A percentile compares a stretch with the other conserved stretches of the same genome.
Conservation (phyloP, 352 stramenopile species). For the Phytophthora uliginosa region DNA sequence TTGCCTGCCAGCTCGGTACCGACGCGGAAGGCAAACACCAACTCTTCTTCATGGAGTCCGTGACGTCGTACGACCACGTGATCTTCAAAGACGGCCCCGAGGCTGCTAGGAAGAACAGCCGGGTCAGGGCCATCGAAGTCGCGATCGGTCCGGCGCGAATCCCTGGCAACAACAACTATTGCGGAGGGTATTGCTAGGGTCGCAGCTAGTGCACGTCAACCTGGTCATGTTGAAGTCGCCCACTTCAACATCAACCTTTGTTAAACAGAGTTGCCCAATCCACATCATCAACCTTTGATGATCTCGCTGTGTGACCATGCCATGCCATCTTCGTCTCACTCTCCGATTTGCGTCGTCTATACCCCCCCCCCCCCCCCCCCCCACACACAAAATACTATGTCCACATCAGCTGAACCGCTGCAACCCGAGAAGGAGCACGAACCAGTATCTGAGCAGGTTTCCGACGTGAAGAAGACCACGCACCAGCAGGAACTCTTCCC, state of each 20-base stretch:
- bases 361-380: not conserved
- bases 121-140: conserved; percentile 56
- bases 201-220: conserved; percentile 25
- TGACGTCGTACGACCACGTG: conserved; percentile 44
- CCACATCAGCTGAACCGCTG: not conserved
- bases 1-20: conserved; percentile 64
- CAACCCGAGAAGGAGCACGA: conserved; percentile 18
- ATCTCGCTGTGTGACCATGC: not conserved
- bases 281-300: conserved; percentile 1
- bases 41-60: conserved; percentile 62
- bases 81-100: conserved; percentile 48
- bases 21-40: conserved; percentile 52
- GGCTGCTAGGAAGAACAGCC: conserved; percentile 40
- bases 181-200: conserved; percentile 60
- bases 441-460: not conserved
- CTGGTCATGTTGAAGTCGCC: conserved; percentile 17
- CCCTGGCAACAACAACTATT: conserved; percentile 47
- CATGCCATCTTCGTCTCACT: conserved; percentile 7
- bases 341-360: conserved; percentile 13
- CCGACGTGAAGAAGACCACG: conserved; percentile 6
- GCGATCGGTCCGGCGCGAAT: conserved; percentile 51
- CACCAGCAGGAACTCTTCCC: conserved; percentile 35
- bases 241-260: conserved; percentile 24
- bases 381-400: not conserved
- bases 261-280: not conserved